Conservation (phyloP, 441 rosid species). For the Biscutella auriculata region DNA sequence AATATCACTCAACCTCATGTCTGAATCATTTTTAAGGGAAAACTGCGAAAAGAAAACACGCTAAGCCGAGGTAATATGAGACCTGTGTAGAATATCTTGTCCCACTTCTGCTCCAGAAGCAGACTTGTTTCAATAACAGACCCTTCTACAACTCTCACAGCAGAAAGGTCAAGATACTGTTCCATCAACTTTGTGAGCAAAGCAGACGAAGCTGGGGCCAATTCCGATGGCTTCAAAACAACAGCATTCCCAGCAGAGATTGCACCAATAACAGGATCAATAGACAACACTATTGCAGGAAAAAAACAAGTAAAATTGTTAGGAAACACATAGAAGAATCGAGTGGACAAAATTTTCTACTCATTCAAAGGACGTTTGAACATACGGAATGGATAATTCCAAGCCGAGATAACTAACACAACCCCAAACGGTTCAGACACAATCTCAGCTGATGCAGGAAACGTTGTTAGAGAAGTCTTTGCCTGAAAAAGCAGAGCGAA, state of each 20-base stretch:
- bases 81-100: slow-evolving; percentile 68
- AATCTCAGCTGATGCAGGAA: slow-evolving; percentile 77
- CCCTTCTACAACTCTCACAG: slow-evolving; percentile 47
- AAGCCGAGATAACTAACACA: slow-evolving; percentile 66
- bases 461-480: slow-evolving; percentile 50
- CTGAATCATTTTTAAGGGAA: background rate
- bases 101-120: slow-evolving; percentile 56
- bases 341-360: too few relatives aligned
- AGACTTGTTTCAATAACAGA: slow-evolving; percentile 44
- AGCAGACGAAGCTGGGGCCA: slow-evolving; percentile 50
- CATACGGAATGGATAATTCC: slow-evolving; percentile 78
- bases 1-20: background rate
- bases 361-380: background rate
- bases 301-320: too few relatives aligned
- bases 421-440: slow-evolving; percentile 75
- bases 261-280: slow-evolving; percentile 64
- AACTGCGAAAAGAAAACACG: background rate
- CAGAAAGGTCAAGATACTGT: slow-evolving; percentile 36
- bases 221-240: slow-evolving; percentile 61
- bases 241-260: slow-evolving; percentile 67
- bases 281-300: slow-evolving; percentile 41
- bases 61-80: background rate
- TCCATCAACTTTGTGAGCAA: slow-evolving; percentile 31
- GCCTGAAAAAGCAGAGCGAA: slow-evolving; percentile 31
- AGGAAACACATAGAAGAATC: too few relatives aligned